Percentiles rank a stretch among this genome's conserved stretches.
Conservation (phyloP, 257 asterid species). For the Avicennia marina region DNA sequence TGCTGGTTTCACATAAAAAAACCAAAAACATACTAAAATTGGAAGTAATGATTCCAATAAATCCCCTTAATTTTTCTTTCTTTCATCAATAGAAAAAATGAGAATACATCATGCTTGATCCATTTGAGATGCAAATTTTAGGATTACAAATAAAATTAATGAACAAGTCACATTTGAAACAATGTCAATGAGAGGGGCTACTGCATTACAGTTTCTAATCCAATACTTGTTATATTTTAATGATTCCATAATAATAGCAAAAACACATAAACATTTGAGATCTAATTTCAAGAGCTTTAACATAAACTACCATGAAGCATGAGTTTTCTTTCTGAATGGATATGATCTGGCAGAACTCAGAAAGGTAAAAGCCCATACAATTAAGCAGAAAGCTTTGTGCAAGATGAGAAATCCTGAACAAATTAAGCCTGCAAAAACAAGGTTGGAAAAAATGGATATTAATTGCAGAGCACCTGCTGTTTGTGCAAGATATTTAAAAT, state of each 20-base stretch:
- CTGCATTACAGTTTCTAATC: too few species aligned
- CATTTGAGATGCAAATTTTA: background rate
- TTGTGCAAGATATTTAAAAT: background rate
- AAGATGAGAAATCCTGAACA: slow-evolving; percentile 1
- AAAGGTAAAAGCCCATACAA: background rate
- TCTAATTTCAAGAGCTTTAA: background rate
- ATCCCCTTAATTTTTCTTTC: background rate
- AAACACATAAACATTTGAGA: too few species aligned
- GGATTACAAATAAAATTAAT: background rate
- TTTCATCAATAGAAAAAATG: background rate
- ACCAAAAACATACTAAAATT: slow-evolving; percentile 4
- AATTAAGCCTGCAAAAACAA: background rate
- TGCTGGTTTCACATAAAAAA: background rate
- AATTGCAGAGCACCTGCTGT: slow-evolving; percentile 6
- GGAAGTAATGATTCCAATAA: background rate
- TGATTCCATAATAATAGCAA: too few species aligned
- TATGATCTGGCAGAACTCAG: background rate
- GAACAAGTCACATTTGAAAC: slow-evolving; percentile 5
- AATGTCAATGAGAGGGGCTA: too few species aligned
- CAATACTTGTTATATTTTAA: too few species aligned
- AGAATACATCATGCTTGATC: background rate
- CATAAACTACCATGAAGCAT: slow-evolving; percentile 5
- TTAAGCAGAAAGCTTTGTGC: slow-evolving; percentile 4
- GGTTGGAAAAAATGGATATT: background rate
- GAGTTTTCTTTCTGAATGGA: background rate